phyloP scores from a whole-genome alignment of 164 flowering plant species.

The Berberis vulgaris region DNA sequence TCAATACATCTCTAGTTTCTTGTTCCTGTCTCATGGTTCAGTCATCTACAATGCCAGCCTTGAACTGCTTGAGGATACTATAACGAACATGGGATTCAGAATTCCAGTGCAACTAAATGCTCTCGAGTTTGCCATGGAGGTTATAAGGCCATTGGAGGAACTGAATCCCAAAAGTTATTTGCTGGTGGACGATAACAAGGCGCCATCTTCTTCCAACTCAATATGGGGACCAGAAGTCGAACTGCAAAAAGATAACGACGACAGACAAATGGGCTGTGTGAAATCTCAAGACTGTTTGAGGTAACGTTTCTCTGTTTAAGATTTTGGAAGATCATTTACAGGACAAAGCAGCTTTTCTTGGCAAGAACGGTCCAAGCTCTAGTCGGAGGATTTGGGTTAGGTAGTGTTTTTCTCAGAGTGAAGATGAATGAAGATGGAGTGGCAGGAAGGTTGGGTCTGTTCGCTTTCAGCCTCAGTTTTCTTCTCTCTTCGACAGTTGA shows the following conservation, averaged over 20 bases:
- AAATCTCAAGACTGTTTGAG: slow-evolving; percentile 28
- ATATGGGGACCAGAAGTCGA: slow-evolving; percentile 18
- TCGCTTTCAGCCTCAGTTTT: slow-evolving; percentile 87
- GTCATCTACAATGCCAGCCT: slow-evolving; percentile 67
- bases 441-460: slow-evolving; percentile 71
- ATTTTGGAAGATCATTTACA: slow-evolving; percentile 65
- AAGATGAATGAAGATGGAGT: slow-evolving; percentile 58
- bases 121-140: slow-evolving; percentile 82
- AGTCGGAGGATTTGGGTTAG: slow-evolving; percentile 79
- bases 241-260: background rate
- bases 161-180: slow-evolving; percentile 7
- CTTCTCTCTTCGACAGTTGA: slow-evolving; percentile 73
- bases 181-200: slow-evolving; percentile 3
- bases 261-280: background rate
- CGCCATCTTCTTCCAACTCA: slow-evolving; percentile 11
- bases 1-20: slow-evolving; percentile 44
- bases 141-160: slow-evolving; percentile 36
- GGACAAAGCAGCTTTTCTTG: slow-evolving; percentile 27
- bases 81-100: slow-evolving; percentile 36
- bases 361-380: slow-evolving; percentile 90
- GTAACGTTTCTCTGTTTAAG: slow-evolving; percentile 56
- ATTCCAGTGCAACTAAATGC: slow-evolving; percentile 72
- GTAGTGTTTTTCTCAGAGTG: slow-evolving; percentile 59
- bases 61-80: slow-evolving; percentile 50
- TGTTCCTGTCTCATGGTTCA: slow-evolving; percentile 67